Evolutionary conservation across 2,329 filamentous ascomycete species (phyloP).

Genomic region (Metarhizium album): DNA sequence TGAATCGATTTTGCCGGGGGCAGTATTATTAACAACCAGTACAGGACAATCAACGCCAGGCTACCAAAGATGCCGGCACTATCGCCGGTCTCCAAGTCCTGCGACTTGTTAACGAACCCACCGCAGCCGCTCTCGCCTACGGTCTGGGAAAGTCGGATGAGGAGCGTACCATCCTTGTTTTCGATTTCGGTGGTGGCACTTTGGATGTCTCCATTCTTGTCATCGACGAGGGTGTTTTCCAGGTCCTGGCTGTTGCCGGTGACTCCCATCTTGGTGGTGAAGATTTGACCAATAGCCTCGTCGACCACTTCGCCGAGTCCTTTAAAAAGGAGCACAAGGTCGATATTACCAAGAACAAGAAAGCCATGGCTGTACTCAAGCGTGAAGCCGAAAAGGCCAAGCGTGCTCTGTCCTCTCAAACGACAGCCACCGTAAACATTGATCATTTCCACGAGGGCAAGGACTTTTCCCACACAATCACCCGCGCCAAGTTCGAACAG

Average conservation of each 20-base stretch:
- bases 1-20: no score
- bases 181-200: constrained; percentile 89
- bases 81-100: constrained; percentile 93
- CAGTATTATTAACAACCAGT: constrained; percentile 12
- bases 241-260: constrained; percentile 89
- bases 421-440: constrained; percentile 89
- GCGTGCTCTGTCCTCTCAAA: constrained; percentile 90
- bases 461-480: constrained; percentile 96
- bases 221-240: constrained; percentile 86
- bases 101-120: constrained; percentile 94
- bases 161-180: constrained; percentile 84
- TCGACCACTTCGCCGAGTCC: constrained; percentile 89
- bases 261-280: constrained; percentile 97
- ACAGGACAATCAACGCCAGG: constrained; percentile 83
- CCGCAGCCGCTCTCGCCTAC: constrained; percentile 89
- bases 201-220: constrained; percentile 91
- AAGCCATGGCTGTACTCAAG: constrained; percentile 99
- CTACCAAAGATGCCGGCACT: constrained; percentile 86
- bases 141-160: constrained; percentile 78
- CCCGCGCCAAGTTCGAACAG: constrained; percentile 98
- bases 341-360: constrained; percentile 86
- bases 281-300: constrained; percentile 98
- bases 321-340: constrained; percentile 98
- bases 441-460: constrained; percentile 95
- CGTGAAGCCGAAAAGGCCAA: constrained; percentile 99